Conservation (phyloP, 148 eudicot species). For the Cornus suecica region DNA sequence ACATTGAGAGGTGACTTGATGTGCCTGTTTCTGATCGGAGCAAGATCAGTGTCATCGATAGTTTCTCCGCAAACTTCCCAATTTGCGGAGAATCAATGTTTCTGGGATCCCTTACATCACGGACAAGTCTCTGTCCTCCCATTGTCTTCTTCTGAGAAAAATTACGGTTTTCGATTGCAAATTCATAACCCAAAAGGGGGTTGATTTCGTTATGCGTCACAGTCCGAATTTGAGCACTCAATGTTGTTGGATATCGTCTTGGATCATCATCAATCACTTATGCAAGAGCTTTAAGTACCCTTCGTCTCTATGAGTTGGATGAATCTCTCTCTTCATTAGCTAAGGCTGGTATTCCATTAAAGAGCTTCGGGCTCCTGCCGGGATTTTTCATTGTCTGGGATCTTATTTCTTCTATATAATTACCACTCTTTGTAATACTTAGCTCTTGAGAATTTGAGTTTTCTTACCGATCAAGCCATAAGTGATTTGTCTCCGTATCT, state of each 20-base stretch:
- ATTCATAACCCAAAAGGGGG: conserved; percentile 39
- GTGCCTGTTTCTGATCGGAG: neutral
- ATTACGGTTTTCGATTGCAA: conserved; percentile 35
- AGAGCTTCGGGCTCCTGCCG: conserved; percentile 36
- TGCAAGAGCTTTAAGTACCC: conserved; percentile 32
- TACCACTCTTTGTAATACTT: conserved; percentile 42
- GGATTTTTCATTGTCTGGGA: conserved; percentile 36
- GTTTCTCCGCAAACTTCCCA: conserved; percentile 27
- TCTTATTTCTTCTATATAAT: conserved; percentile 29
- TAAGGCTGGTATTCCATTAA: conserved; percentile 49
- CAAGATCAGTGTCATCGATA: conserved; percentile 39
- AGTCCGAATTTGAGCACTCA: conserved; percentile 33
- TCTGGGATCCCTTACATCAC: conserved; percentile 46
- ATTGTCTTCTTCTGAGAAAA: conserved; percentile 47
- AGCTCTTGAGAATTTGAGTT: conserved; percentile 34
- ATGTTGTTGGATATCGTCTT: conserved; percentile 20
- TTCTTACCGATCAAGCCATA: conserved; percentile 35
- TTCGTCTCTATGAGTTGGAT: conserved; percentile 42
- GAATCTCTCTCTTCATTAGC: conserved; percentile 39
- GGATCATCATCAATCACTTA: conserved; percentile 15
- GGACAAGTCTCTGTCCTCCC: conserved; percentile 44
- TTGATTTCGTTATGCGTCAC: conserved; percentile 30
- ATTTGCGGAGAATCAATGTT: conserved; percentile 44
- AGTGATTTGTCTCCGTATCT: conserved; percentile 38
- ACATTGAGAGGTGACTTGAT: neutral